Evolutionary conservation across 1,139 yeast genomes (phyloP), one percentile per base, ranked within the genome.

Genomic region (Casaregolazyma suthepensis): DNA sequence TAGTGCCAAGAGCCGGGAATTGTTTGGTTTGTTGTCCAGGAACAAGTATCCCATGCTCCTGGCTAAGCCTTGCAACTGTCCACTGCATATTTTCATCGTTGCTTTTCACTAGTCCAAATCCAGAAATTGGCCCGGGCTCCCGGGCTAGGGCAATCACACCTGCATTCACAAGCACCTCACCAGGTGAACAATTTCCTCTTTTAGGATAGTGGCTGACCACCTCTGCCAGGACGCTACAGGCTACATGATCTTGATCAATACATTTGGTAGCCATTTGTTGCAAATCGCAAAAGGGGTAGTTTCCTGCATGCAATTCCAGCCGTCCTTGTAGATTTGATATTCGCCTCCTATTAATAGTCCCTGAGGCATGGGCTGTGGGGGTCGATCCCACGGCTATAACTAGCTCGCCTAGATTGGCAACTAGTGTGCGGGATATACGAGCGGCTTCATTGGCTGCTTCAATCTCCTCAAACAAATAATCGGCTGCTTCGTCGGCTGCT

Each of bases 221-320:
- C 48, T 85, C 85, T 0, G 88, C 85, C 43, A 84, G 63, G 2
- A 85, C 82, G 13, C 71, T 70, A 43, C 82, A 73, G 0, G 94
- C 78, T 18, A 86, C 77, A 52, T 77, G 73, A 1, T 73, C 71
- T 29, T 67, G 66, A 1, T 66, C 57, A 29, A 84, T 75, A 60
- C 86, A 80, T 0, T 80, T 80, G 0, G 94, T 86, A 9, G 88
- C 78, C 18, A 82, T 76, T 66, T 87, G 94, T 63, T 87, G 95
- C 55, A 85, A 70, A 65, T 87, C 94, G 63, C 86, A 81, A 61
- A 83, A 78, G 2, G 85, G 77, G 63, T 84, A 86, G 65, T 86
- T 85, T 13, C 95, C 95, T 15, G 93, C 93, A 65, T 87, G 95
- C 18, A 87, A 67, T 61, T 87, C 95, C 51, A 87, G 70, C 1